phyloP scores from a whole-genome alignment of 2,329 filamentous ascomycete genomes.

The Xylaria sp. region DNA sequence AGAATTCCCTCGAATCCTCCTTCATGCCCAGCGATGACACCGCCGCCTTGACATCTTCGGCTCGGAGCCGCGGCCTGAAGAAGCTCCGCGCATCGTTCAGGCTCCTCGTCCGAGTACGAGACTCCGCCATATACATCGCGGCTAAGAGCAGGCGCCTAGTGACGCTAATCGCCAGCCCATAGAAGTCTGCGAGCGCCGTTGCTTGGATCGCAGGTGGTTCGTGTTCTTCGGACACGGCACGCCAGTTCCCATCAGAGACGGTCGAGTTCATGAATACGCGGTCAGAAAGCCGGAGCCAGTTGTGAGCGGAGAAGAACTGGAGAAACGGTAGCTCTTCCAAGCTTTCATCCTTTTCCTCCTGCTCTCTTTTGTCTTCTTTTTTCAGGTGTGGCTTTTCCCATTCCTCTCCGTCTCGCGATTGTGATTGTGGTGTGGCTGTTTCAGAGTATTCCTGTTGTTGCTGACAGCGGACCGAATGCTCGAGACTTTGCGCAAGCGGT shows the following conservation, averaged over 20 bases:
- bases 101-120: constrained; percentile 68
- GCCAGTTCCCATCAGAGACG: constrained; percentile 74
- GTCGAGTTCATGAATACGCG: constrained; percentile 79
- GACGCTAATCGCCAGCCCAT: constrained; percentile 72
- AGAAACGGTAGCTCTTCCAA: constrained; percentile 57
- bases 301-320: constrained; percentile 66
- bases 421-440: not conserved
- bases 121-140: constrained; percentile 74
- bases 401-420: not conserved
- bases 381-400: not conserved
- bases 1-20: constrained; percentile 54
- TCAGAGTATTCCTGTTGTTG: constrained; percentile 1
- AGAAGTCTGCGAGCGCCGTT: constrained; percentile 80
- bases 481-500: constrained; percentile 47
- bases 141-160: constrained; percentile 77
- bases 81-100: constrained; percentile 30
- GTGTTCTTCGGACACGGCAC: constrained; percentile 62
- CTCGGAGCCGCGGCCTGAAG: constrained; percentile 50
- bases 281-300: constrained; percentile 72
- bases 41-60: constrained; percentile 62
- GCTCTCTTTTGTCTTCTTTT: not conserved
- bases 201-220: constrained; percentile 74
- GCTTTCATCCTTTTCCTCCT: not conserved
- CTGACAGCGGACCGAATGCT: constrained; percentile 39
- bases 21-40: constrained; percentile 58